Conservation (phyloP, 805 yeast genomes). For the Candida michaelii region DNA sequence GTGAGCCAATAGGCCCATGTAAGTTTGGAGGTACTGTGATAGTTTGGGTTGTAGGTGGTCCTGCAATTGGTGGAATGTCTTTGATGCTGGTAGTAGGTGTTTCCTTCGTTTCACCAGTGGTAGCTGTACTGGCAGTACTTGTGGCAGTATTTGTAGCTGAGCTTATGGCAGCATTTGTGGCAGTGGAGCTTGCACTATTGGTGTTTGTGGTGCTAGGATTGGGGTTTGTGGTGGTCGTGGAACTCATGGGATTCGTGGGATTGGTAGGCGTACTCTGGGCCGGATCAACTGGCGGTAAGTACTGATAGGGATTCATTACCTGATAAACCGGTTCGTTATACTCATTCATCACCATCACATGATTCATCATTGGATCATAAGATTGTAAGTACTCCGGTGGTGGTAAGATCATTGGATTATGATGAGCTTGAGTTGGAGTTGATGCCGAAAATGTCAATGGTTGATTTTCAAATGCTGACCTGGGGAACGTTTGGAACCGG, state of each 20-base stretch:
- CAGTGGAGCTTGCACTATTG: neutral
- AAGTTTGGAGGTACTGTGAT: constrained; percentile 8
- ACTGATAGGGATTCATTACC: constrained; percentile 17
- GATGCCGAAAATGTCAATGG: neutral
- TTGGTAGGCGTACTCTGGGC: no score
- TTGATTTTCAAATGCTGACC: constrained; percentile 6
- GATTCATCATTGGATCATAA: constrained; percentile 12
- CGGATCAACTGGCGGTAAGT: constrained; percentile 1
- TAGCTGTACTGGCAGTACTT: neutral
- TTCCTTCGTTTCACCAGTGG: no score
- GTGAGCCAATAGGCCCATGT: constrained; percentile 7
- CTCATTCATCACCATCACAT: constrained; percentile 21
- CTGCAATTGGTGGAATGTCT: constrained; percentile 10
- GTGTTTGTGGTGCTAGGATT: neutral
- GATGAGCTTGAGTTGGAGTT: constrained; percentile 3
- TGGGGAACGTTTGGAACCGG: constrained; percentile 20
- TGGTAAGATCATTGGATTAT: constrained; percentile 1
- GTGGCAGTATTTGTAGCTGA: neutral
- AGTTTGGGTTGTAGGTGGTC: constrained; percentile 10
- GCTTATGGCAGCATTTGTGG: neutral
- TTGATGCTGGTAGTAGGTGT: neutral
- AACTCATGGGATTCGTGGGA: no score
- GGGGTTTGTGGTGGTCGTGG: constrained; percentile 1
- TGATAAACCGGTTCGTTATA: constrained; percentile 15
- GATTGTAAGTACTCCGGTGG: constrained; percentile 20